Evolutionary conservation across 257 asterid species (phyloP), one percentile per base, ranked within the genome.

Genomic region (Solanum chilense): DNA sequence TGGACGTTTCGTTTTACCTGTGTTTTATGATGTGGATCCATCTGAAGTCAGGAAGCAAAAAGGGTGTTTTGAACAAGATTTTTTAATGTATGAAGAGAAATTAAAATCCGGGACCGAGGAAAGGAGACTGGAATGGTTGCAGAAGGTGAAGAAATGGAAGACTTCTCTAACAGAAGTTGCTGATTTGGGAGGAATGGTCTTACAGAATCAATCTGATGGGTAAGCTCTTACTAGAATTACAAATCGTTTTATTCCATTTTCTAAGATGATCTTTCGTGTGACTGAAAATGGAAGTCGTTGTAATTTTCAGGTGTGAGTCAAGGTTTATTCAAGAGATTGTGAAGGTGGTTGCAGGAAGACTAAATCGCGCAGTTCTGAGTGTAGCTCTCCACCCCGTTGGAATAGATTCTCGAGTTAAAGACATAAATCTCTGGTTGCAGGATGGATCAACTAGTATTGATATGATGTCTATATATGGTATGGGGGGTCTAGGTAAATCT

Each of bases 401-500:
- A 85, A 62, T 88, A 33, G 62, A 88, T 56, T 84, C 85, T 60
- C 83, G 86, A 16, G 82, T 85, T 29, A 81, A 27, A 69, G 87
- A 80, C 56, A 47, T 88, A 41, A 85, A 85, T 77, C 44, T 49
- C 44, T 84, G 88, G 85, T 27, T 88, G 71, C 45, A 77, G 6
- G 85, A 84, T 31, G 88, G 68, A n/a, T 42, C 85, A 27, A 44
- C 27, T 3, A 52, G 42, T 60, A 70, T 84, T 41, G 35, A 47
- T 49, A 58, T 88, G 23, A 60, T 84, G 37, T 86, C 49, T 12
- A 31, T 88, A 3, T 75, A 77, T 84, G 90, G 90, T 3, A 73
- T 84, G 25, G 87, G 88, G 45, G 90, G 90, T 5, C n/a, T 87
- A 42, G 88, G 86, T 41, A 87, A 87, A 29, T 78, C 88, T 58